Evolutionary conservation across 129 eudicot genomes (phyloP).

Genomic region (Tagetes patula): DNA sequence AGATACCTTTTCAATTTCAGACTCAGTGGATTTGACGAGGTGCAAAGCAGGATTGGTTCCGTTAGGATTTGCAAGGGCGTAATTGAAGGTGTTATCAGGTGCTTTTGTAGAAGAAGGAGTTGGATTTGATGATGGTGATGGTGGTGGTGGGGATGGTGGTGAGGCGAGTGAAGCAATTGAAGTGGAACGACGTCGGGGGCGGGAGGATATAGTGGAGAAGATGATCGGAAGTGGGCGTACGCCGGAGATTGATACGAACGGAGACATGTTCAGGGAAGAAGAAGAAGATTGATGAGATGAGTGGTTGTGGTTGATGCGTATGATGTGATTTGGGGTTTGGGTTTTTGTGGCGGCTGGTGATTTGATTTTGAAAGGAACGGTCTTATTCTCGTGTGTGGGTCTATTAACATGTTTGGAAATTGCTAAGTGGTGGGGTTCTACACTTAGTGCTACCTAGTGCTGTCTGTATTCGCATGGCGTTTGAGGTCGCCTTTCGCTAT

Average conservation of each 20-base stretch:
- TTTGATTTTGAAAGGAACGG: conserved; percentile 32
- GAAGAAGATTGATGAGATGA: background rate
- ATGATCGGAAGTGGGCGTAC: background rate
- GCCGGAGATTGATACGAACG: conserved; percentile 16
- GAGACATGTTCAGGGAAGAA: background rate
- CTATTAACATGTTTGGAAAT: background rate
- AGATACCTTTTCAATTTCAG: conserved; percentile 70
- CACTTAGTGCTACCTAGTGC: too few species aligned
- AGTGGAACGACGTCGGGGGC: conserved; percentile 31
- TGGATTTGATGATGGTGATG: conserved; percentile 24
- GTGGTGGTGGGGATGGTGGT: conserved; percentile 40
- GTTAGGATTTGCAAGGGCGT: conserved; percentile 44
- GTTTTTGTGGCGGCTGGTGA: conserved; percentile 30
- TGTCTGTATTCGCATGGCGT: too few species aligned
- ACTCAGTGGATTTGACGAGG: conserved; percentile 56
- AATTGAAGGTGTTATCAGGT: conserved; percentile 38
- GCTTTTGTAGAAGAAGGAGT: conserved; percentile 34
- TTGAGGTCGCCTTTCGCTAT: too few species aligned
- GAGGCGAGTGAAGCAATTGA: conserved; percentile 48
- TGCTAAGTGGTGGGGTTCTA: background rate
- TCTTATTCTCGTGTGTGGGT: background rate
- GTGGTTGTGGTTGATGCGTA: background rate
- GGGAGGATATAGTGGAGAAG: conserved; percentile 7
- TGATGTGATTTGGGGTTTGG: conserved; percentile 12
- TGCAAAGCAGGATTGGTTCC: conserved; percentile 47